These are phyloP conservation scores for Talaromyces verruculosus DNA, from an alignment of 2,329 filamentous ascomycete genomes.

Conservation along the genomic window DNA sequence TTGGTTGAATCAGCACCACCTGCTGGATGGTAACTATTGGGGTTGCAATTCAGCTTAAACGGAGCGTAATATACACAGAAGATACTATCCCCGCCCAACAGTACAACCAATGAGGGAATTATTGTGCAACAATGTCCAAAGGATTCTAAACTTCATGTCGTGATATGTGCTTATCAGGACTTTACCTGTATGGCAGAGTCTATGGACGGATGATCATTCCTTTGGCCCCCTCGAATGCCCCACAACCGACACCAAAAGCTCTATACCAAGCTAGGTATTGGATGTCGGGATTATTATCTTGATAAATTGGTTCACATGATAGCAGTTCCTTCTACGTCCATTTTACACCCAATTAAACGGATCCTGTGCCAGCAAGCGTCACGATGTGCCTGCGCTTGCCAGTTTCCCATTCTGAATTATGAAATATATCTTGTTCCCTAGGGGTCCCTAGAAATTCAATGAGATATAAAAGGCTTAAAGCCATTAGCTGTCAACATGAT, in stretches of 20 bases:
- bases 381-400: background rate
- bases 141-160: background rate
- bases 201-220: background rate
- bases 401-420: background rate
- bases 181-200: background rate
- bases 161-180: background rate
- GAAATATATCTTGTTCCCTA: background rate
- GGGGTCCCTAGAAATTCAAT: background rate
- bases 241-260: background rate
- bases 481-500: background rate
- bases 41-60: no score
- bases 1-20: no score
- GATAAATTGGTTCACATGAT: background rate
- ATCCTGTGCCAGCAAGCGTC: background rate
- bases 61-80: no score
- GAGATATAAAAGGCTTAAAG: background rate
- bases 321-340: background rate
- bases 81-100: background rate
- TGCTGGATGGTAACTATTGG: no score
- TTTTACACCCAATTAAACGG: background rate
- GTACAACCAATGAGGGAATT: background rate
- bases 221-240: background rate
- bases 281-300: background rate
- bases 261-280: background rate
- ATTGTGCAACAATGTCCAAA: background rate